Percentiles rank a stretch among this genome's conserved stretches.
Evolutionary conservation across 2,329 filamentous ascomycete genomes (phyloP).

Genomic region (Phialocephala sp.): DNA sequence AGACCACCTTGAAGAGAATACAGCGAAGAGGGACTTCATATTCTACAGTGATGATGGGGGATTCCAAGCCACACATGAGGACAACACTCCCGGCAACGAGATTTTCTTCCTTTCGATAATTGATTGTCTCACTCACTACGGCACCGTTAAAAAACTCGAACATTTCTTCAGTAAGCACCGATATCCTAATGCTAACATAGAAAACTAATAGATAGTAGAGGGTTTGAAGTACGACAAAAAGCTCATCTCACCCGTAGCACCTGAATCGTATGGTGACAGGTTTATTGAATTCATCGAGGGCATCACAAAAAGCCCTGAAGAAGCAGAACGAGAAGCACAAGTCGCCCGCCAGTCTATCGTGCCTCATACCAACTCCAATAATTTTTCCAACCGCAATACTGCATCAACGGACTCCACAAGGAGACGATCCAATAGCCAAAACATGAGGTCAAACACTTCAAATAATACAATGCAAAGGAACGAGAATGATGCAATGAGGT

Average conservation of each 20-base stretch:
- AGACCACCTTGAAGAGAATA: constrained; percentile 79
- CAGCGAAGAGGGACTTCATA: constrained; percentile 72
- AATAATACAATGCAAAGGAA: constrained; percentile 37
- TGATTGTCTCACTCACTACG: constrained; percentile 96
- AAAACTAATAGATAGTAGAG: constrained; percentile 50
- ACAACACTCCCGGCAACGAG: constrained; percentile 83
- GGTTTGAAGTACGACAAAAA: constrained; percentile 81
- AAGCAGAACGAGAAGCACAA: constrained; percentile 69
- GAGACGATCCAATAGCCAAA: constrained; percentile 34
- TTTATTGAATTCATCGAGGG: constrained; percentile 92
- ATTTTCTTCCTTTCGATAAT: constrained; percentile 99
- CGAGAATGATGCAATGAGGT: constrained; percentile 38
- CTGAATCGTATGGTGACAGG: constrained; percentile 88
- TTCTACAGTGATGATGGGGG: constrained; percentile 96
- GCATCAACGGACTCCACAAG: constrained; percentile 32
- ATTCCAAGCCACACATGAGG: constrained; percentile 89
- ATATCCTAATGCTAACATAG: not conserved
- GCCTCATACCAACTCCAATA: constrained; percentile 37
- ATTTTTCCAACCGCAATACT: constrained; percentile 32
- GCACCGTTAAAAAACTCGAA: constrained; percentile 91
- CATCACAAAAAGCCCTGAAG: constrained; percentile 88
- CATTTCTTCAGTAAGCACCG: constrained; percentile 76
- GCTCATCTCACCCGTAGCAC: constrained; percentile 91
- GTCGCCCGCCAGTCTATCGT: constrained; percentile 23
- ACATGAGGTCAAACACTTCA: constrained; percentile 31